Evolutionary conservation across 2,329 filamentous ascomycete genomes (phyloP), one percentile per base, ranked within the genome.

Genomic region (Gremmenia infestans): DNA sequence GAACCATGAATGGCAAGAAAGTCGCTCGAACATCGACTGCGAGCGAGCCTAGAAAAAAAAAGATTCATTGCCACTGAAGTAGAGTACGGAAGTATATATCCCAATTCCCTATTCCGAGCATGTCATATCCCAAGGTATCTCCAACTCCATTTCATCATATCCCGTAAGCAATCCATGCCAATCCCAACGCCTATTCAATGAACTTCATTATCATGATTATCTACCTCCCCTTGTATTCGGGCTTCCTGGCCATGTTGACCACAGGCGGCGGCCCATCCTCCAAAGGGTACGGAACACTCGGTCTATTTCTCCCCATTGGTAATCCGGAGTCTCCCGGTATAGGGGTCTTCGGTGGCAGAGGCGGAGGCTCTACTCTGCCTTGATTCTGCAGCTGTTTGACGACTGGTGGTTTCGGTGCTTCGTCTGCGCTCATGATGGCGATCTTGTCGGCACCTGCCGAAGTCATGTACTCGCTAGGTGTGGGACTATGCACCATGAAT

Each of bases 191-290:
- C 45, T 28, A 32, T 22, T 8, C 11, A 35, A 7, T 17, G 12
- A 1, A 12, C 12, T 5, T 12, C n/a, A 12, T 23, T 9, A 28
- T 14, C 4, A 45, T 14, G 5, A 8, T 25, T 40, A n/a, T 39
- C 42, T 42, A 46, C 45, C 37, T 54, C 12, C 56, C 59, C 36
- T 59, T 63, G 46, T 69, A 69, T 47, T 69, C 62, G 8, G 93
- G 93, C 71, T 97, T 97, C 63, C 86, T 83, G 46, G 88, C 85
- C 80, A 91, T 88, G 66, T 96, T 95, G 7, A 95, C 91, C 6
- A 82, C 78, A 3, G 93, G 93, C 17, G 93, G 92, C 28, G 88
- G 86, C 25, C 87, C 88, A 66, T 95, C 88, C 47, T 85, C 86
- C 48, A 89, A 73, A 0, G 93, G 93, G 70, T 97, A 97, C 36